Percentiles rank a stretch among this genome's conserved stretches.
These are phyloP conservation scores for Heterobasidion occidentale DNA, from an alignment of 1,284 basidiomycete species.

Conservation along the genomic window DNA sequence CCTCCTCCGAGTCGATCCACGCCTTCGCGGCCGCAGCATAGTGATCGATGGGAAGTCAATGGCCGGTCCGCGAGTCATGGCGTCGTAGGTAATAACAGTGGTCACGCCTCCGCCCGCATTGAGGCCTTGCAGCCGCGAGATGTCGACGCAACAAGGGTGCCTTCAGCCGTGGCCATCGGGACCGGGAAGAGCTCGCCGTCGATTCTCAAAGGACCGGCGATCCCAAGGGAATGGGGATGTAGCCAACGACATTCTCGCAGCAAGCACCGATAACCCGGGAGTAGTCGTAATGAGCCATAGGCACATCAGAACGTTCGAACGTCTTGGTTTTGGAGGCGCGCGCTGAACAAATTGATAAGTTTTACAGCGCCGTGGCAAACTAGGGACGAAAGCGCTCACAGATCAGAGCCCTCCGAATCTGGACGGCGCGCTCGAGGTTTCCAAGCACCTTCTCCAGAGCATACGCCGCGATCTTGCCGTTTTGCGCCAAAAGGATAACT, in stretches of 20 bases:
- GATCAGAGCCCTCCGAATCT: conserved; percentile 83
- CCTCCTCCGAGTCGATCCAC: conserved; percentile 86
- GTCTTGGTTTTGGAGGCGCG: conserved; percentile 83
- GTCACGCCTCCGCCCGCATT: conserved; percentile 95
- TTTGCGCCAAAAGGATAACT: conserved; percentile 82
- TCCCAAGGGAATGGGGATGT: conserved; percentile 92
- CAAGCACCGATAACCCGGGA: conserved; percentile 93
- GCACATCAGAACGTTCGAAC: conserved; percentile 80
- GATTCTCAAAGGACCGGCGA: conserved; percentile 92
- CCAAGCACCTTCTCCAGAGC: conserved; percentile 91
- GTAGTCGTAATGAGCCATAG: conserved; percentile 89
- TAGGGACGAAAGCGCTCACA: conserved; percentile 45
- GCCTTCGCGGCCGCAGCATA: conserved; percentile 75
- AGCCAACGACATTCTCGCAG: conserved; percentile 99
- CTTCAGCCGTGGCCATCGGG: conserved; percentile 99
- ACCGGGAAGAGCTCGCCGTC: conserved; percentile 86
- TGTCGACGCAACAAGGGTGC: conserved; percentile 95
- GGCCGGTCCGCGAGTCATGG: conserved; percentile 97
- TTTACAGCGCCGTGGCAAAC: neutral
- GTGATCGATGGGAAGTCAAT: conserved; percentile 89
- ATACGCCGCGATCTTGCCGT: conserved; percentile 91
- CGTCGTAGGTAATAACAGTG: conserved; percentile 90
- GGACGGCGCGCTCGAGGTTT: conserved; percentile 83
- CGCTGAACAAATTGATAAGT: conserved; percentile 37
- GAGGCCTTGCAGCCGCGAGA: conserved; percentile 98